A percentile compares a stretch with the other conserved stretches of the same genome.
Conservation (phyloP, 306 rosid genomes). For the Rubus parviflorus region DNA sequence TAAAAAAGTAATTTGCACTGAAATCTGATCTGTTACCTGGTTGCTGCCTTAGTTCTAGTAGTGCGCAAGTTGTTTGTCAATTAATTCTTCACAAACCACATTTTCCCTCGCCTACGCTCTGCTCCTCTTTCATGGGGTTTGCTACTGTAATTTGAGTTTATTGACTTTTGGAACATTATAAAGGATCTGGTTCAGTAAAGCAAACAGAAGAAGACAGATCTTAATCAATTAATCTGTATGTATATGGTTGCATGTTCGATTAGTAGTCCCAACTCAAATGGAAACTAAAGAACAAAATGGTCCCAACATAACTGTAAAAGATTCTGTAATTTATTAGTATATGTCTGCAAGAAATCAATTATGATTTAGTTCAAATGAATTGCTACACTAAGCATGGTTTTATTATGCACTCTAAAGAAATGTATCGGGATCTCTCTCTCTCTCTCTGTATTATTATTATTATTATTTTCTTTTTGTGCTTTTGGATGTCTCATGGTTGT, state of each 20-base stretch:
- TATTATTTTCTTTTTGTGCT: not conserved
- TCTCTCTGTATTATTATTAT: not conserved
- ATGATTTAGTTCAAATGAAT: not conserved
- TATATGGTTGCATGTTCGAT: not conserved
- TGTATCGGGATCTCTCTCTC: not conserved
- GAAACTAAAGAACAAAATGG: not conserved
- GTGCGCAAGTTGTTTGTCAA: not conserved
- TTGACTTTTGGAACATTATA: not conserved
- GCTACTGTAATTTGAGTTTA: not conserved
- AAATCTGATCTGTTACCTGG: not conserved
- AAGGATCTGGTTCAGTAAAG: not conserved
- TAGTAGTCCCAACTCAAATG: not conserved
- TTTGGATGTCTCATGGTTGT: not conserved
- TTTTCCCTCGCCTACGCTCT: not conserved
- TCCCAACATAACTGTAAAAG: not conserved
- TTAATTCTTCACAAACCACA: not conserved
- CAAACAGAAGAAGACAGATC: slow-evolving; percentile 2
- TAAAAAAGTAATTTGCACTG: not conserved
- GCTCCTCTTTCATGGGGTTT: not conserved
- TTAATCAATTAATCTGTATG: not conserved
- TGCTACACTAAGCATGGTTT: not conserved
- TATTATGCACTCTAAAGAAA: not conserved
- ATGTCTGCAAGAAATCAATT: not conserved
- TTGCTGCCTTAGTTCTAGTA: not conserved
- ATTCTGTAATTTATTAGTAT: not conserved